These are phyloP conservation scores for Trifolium subterraneum DNA, from an alignment of 306 rosid genomes.

Conservation along the genomic window DNA sequence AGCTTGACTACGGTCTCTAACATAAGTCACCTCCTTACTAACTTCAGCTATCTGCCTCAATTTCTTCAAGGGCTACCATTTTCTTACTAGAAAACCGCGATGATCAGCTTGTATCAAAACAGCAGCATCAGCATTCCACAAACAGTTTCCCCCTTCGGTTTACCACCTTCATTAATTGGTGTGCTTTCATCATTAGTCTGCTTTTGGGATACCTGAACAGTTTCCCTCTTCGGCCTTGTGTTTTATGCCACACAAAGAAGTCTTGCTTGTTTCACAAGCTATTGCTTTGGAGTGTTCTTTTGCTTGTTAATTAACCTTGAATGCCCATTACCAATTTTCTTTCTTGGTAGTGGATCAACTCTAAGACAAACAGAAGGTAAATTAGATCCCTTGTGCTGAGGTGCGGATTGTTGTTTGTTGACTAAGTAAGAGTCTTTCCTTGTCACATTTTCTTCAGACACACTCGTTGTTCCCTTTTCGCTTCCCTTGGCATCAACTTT, in stretches of 20 bases:
- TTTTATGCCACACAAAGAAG: constrained; percentile 1
- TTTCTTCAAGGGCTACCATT: constrained; percentile 72
- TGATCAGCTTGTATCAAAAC: constrained; percentile 67
- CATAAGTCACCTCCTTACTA: constrained; percentile 47
- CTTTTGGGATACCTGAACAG: constrained; percentile 34
- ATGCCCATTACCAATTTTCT: constrained; percentile 48
- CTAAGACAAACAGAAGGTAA: constrained; percentile 84
- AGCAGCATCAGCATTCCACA: constrained; percentile 68
- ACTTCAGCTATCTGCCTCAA: constrained; percentile 70
- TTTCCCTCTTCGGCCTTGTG: constrained; percentile 43
- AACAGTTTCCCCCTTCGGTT: constrained; percentile 21
- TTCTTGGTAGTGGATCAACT: constrained; percentile 75
- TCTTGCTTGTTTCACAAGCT: constrained; percentile 18
- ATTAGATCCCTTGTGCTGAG: constrained; percentile 54
- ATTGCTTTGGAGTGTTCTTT: constrained; percentile 35
- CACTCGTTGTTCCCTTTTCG: constrained; percentile 28
- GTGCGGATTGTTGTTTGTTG: constrained; percentile 39
- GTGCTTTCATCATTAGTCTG: constrained; percentile 23
- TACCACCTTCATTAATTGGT: constrained; percentile 14
- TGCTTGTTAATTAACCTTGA: constrained; percentile 59
- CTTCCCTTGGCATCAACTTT: constrained; percentile 34
- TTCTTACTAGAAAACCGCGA: constrained; percentile 72
- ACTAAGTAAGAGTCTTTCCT: constrained; percentile 26
- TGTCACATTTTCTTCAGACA: constrained; percentile 37
- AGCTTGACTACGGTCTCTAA: constrained; percentile 47